phyloP scores from a whole-genome alignment of 2,329 filamentous ascomycete genomes.

The Alternaria sp. region DNA sequence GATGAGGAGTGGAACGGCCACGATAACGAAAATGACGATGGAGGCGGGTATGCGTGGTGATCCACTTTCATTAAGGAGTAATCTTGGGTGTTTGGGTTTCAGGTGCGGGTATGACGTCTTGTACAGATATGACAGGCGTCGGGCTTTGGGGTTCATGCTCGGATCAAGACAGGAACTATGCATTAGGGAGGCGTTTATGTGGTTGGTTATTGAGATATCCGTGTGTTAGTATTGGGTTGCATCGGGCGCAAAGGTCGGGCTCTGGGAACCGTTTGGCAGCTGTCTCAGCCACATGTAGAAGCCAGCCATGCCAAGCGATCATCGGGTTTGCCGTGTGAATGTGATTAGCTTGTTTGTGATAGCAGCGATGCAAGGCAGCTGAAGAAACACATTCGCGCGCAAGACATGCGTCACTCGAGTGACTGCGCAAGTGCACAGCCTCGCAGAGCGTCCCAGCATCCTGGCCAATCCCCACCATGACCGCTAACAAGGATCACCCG shows the following conservation, averaged over 20 bases:
- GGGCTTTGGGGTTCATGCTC: not conserved
- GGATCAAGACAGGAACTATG: slow-evolving; percentile 1
- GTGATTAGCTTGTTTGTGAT: slow-evolving; percentile 6
- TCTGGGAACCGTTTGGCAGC: slow-evolving; percentile 7
- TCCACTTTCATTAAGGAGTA: not conserved
- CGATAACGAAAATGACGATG: slow-evolving; percentile 54
- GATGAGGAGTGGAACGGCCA: slow-evolving; percentile 66
- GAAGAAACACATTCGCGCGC: slow-evolving; percentile 10
- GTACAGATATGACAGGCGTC: not conserved
- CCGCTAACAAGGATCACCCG: slow-evolving; percentile 26
- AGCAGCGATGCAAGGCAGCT: slow-evolving; percentile 14
- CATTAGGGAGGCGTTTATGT: slow-evolving; percentile 27
- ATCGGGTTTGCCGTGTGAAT: not conserved
- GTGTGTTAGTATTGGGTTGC: slow-evolving; percentile 23
- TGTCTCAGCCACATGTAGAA: slow-evolving; percentile 11
- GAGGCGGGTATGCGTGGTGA: slow-evolving; percentile 43
- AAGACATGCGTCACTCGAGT: slow-evolving; percentile 13
- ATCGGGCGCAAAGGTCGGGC: slow-evolving; percentile 28
- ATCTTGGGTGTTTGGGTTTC: not conserved
- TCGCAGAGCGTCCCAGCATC: slow-evolving; percentile 8
- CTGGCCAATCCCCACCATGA: slow-evolving; percentile 21
- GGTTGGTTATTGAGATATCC: slow-evolving; percentile 13
- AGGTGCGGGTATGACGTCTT: not conserved
- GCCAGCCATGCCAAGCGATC: not conserved
- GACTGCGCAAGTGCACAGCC: slow-evolving; percentile 18